Evolutionary conservation across 176 grass and related monocot species (phyloP), one percentile per base, ranked within the genome.

Genomic region (Otatea glauca): DNA sequence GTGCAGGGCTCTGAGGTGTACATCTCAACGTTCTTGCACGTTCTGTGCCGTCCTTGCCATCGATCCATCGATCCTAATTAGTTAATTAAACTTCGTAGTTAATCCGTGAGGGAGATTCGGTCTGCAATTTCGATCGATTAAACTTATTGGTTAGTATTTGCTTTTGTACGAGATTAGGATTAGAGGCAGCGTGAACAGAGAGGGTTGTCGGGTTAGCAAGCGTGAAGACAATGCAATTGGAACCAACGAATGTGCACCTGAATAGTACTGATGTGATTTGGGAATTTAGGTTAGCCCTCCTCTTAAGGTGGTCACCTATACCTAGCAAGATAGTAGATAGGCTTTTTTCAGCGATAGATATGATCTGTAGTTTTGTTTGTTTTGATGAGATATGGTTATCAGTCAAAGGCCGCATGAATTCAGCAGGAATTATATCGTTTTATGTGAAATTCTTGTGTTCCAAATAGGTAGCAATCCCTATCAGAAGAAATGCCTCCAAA

Each of bases 21-120:
- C 88, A 59, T 61, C 78, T 76, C 72, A 54, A 82, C 63, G 42
- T 81, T 84, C 65, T 20, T 75, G 85, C 90, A 88, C 81, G 83
- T 89, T 87, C 65, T 11, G 12, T 21, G n/a, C 51, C 78, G 73
- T 84, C 59, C 75, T 84, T 83, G 62, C 59, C 38, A n/a, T 49
- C 41, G 53, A 21, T 38, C 59, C 38, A n/a, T 49, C 41, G 53
- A 21, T 38, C 74, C 65, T 18, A 1, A 29, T 29, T 48, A 61
- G 11, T 53, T 83, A 42, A 38, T 27, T n/a, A 27, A 14, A 1
- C 16, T 20, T 7, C 3, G 4, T 6, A 37, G 4, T 42, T 43
- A 43, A 70, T 85, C 32, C 14, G 48, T 2, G 1, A 60, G 87
- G 42, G 63, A 65, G 77, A 85, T 89, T 63, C 41, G 55, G 48